Conservation (phyloP, 306 rosid genomes). For the Quercus cerris region DNA sequence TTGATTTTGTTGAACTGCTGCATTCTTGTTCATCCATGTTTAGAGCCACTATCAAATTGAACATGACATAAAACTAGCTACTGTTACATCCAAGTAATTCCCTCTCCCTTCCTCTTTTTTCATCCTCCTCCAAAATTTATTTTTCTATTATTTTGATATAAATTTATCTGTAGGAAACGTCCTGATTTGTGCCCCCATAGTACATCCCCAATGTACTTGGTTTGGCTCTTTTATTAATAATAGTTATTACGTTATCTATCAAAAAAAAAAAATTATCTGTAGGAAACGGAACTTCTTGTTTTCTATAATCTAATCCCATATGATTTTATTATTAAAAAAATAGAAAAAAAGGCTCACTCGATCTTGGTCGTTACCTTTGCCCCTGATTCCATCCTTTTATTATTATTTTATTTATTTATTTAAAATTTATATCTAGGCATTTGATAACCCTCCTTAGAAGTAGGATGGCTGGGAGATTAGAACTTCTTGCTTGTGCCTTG, state of each 20-base stretch:
- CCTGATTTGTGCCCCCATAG: no score
- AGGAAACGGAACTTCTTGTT: neutral
- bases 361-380: neutral
- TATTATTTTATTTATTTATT: neutral
- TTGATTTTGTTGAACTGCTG: neutral
- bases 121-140: neutral
- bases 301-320: neutral
- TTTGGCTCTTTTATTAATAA: no score
- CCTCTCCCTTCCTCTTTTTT: no score
- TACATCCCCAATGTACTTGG: no score
- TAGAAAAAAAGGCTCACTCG: neutral
- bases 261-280: neutral
- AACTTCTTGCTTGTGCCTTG: neutral
- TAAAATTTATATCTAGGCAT: neutral
- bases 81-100: neutral
- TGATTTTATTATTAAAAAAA: neutral
- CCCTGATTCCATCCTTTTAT: neutral
- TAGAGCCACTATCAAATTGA: neutral
- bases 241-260: no score
- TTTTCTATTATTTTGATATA: neutral
- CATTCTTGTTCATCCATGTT: neutral
- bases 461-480: neutral
- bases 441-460: neutral
- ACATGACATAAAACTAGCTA: neutral
- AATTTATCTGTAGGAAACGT: neutral